These are phyloP conservation scores for Schizonepeta tenuifolia DNA, from an alignment of 257 asterid species.

Conservation along the genomic window DNA sequence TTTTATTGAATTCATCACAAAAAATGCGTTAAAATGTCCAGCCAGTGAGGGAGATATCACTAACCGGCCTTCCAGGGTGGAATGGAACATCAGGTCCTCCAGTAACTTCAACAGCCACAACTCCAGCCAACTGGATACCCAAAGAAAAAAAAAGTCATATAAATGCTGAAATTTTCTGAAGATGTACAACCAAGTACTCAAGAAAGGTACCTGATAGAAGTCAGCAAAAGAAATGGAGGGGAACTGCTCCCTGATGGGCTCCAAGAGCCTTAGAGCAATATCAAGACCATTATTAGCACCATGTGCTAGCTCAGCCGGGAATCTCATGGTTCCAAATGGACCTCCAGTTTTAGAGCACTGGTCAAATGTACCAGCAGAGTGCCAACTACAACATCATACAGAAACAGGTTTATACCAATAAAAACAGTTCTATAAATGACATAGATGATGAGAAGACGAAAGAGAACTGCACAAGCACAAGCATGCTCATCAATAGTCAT, in stretches of 20 bases:
- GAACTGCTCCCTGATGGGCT: conserved; percentile 78
- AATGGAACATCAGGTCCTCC: conserved; percentile 98
- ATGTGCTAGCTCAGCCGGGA: conserved; percentile 65
- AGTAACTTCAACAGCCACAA: conserved; percentile 92
- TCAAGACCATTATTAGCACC: conserved; percentile 82
- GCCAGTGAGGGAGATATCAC: conserved; percentile 18
- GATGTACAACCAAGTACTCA: neutral
- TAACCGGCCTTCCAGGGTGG: conserved; percentile 93
- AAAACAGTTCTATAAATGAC: neutral
- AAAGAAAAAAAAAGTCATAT: neutral
- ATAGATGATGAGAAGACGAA: neutral
- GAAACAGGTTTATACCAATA: neutral
- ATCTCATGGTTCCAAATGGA: conserved; percentile 94
- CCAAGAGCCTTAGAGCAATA: conserved; percentile 78
- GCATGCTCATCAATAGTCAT: neutral
- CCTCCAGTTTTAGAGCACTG: conserved; percentile 79
- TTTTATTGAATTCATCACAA: neutral
- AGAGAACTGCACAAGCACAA: neutral
- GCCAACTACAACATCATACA: conserved; percentile 67
- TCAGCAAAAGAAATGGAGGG: conserved; percentile 79
- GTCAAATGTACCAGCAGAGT: conserved; percentile 96
- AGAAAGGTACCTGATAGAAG: conserved; percentile 68
- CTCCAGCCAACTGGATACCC: conserved; percentile 79
- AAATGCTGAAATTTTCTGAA: neutral
- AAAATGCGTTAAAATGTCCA: neutral